Evolutionary conservation across 306 rosid species (phyloP), one percentile per base, ranked within the genome.

Genomic region (Casuarina equisetifolia): DNA sequence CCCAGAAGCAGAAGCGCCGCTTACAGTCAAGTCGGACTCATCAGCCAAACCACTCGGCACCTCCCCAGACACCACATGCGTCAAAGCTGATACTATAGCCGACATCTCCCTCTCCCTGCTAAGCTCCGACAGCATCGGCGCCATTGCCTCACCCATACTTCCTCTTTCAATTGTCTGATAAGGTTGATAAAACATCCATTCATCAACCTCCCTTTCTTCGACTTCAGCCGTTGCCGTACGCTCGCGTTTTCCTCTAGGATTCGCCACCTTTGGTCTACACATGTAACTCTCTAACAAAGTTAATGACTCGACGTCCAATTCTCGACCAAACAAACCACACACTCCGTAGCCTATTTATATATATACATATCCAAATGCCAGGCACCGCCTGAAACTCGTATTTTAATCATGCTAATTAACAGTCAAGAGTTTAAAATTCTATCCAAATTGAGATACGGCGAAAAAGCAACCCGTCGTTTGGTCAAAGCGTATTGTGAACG

Each of bases 71-170:
- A 82, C 82, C 0, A 89, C 91, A 8, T 68, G 82, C 0, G 88
- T 83, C 67, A 89, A 51, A 59, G 90, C 87, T 0, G 86, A 82
- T 1, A 89, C 84, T 81, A 89, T 87, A 3, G 74, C 86, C 5
- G 82, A 72, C 88, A 85, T 89, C 78, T 89, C 93, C 45, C 2
- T 77, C 53, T 89, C 88, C 51, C 83, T 82, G 50, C 74, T 66
- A 2, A 82, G 0, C 35, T 76, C 84, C 0, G 85, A 82, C 55
- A 85, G 82, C 67, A 75, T 52, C 32, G 75, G 42, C 35, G 71
- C 69, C 87, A 78, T 69, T 62, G 73, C 73, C 80, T 67, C 32
- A 15, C 32, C 49, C 6, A 10, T 10, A 7, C 71, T 66, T 6
- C 25, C 46, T 0, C 48, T 13, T 40, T 64, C 48, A 10, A 32